Evolutionary conservation across 2,329 filamentous ascomycete genomes (phyloP), one percentile per base, ranked within the genome.

Genomic region (Neonectria neomacrospora): DNA sequence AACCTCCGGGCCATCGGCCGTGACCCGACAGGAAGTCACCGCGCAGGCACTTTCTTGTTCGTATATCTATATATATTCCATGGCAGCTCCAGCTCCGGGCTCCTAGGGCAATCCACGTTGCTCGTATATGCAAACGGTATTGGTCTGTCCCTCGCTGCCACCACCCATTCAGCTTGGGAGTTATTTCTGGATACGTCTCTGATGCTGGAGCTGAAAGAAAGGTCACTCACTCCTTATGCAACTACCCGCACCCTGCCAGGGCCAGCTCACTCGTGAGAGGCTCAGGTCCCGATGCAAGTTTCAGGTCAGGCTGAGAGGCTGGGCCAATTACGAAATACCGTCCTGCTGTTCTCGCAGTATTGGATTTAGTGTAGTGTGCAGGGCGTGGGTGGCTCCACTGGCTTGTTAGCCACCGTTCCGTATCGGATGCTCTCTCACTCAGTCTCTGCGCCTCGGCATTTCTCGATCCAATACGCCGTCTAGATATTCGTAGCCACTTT

Each of bases 401-500:
- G 9, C n/a, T 20, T 41, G n/a, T 8, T 41, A 41, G 37, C 37
- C 34, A 14, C 34, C 34, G 34, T 37, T 37, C 34, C 34, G 34
- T 8, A n/a, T 37, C 34, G 34, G 34, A 37, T 37, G 34, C 34
- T 37, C 34, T 37, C 34, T 14, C 30, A 32, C 34, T 37, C 34
- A 37, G 14, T 14, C 34, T 37, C 12, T 16, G 6, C 6, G 12
- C 34, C 34, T n/a, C 34, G n/a, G n/a, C n/a, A n/a, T 14, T 51
- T 23, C 18, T 30, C 10, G n/a, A n/a, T 34, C 22, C 47, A n/a
- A n/a, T n/a, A 42, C 22, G 30, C 9, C 3, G 39, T 47, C 48
- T 47, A 69, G 45, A 65, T 64, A 26, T 61, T 62, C 14, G 52
- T 34, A 2, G 54, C 30, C 12, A 64, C 20, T 28, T 66, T 64